Base-by-base conservation (phyloP, 768 basidiomycete species). In the Leccinum arenicola region DNA sequence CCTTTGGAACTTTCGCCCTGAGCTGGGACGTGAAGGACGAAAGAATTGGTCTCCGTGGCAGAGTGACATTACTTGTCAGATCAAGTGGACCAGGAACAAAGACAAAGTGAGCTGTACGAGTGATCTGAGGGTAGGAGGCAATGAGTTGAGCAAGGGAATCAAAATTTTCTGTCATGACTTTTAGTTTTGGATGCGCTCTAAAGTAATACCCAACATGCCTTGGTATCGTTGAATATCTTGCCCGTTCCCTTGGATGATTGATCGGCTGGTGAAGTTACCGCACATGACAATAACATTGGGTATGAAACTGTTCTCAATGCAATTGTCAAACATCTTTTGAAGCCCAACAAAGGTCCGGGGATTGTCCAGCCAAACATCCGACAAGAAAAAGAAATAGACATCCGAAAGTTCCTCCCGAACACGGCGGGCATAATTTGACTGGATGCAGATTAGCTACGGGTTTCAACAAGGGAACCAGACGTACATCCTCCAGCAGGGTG, bases 1-100 rank as follows among this genome's bases (percentile, higher is more conserved):
- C 81, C 67, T 90, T 89, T 0, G 94, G 91, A 27, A 98, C 73
- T 64, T 87, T 86, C 1, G 81, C 75, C 65, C 80, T 85, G 36
- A 99, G 75, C 38, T 87, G 84, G 15, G 84, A 74, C 0, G 85
- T 81, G 65, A 98, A 86, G 2, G 85, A 82, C 1, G 89, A 84
- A 4, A 98, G 82, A 29, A 99, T 78, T 1, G 92, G 83, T 43
- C 85, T 84, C 33, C 93, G 86, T 29, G 97, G 97, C 12, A 97
- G 75, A 21, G 88, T 83, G 10, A 87, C 80, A 56, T 93, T 93
- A 56, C 90, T 78, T 2, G 89, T 87, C 25, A 96, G 82, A 75
- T 99, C 97, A 53, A 91, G 77, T 2, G 97, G 97, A 6, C 97
- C 97, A 6, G 97, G 97, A 21, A 98, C 88, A 63, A 99, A 85